These are phyloP conservation scores for Carex scoparia DNA, from an alignment of 176 grass and related monocot species.

Conservation along the genomic window DNA sequence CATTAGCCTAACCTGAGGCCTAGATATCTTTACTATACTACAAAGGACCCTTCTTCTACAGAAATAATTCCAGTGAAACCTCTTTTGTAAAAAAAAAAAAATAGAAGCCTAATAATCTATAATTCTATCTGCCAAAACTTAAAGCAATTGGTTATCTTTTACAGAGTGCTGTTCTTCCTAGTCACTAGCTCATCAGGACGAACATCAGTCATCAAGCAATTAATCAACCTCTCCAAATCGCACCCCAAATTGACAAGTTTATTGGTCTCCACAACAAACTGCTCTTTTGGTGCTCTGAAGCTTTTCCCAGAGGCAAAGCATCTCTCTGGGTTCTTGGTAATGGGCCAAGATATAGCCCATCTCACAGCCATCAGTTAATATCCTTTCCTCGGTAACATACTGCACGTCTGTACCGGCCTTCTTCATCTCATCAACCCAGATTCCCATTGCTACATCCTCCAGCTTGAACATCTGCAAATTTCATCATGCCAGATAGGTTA, in stretches of 20 bases:
- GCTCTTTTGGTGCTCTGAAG: conserved; percentile 64
- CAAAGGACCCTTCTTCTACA: conserved; percentile 16
- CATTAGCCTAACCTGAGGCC: not conserved
- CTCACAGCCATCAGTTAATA: conserved; percentile 68
- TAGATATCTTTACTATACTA: conserved; percentile 22
- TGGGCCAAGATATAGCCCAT: conserved; percentile 84
- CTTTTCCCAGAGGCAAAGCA: conserved; percentile 96
- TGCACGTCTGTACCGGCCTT: conserved; percentile 64
- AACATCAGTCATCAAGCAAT: not conserved
- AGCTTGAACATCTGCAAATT: conserved; percentile 93
- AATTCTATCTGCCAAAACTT: conserved; percentile 26
- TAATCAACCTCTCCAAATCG: not conserved
- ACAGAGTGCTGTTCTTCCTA: not conserved
- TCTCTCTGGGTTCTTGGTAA: conserved; percentile 89
- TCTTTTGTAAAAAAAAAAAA: not conserved
- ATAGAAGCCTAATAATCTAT: not conserved
- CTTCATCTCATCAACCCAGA: conserved; percentile 90
- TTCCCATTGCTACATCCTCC: conserved; percentile 99
- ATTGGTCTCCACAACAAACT: conserved; percentile 60
- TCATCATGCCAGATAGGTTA: not conserved
- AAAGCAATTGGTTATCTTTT: conserved; percentile 8
- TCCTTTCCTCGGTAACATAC: conserved; percentile 75
- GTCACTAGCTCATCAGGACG: not conserved
- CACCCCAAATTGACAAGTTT: not conserved
- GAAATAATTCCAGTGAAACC: not conserved